These are phyloP conservation scores for Russula sp. DNA, from an alignment of 768 basidiomycete genomes.

Conservation along the genomic window DNA sequence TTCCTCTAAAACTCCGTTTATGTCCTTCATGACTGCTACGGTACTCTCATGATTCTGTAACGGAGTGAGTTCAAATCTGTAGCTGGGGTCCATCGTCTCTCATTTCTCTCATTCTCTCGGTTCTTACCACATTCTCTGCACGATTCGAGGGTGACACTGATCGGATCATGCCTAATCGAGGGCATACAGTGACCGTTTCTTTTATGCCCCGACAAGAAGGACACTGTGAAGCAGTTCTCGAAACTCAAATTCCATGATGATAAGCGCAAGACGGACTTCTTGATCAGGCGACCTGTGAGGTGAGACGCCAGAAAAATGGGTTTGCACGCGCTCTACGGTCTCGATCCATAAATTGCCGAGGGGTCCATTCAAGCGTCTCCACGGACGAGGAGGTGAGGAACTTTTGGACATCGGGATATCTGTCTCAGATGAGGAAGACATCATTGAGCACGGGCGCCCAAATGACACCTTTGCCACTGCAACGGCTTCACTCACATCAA, in stretches of 20 bases:
- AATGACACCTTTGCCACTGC: constrained; percentile 21
- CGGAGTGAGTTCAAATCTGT: constrained; percentile 6
- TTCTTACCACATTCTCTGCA: constrained; percentile 9
- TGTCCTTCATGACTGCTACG: constrained; percentile 6
- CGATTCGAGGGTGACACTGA: constrained; percentile 4
- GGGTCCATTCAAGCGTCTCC: neutral
- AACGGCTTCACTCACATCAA: constrained; percentile 26
- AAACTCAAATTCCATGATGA: too few relatives aligned
- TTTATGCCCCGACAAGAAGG: too few relatives aligned
- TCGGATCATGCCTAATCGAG: constrained; percentile 1
- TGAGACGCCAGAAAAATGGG: neutral
- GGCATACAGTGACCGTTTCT: too few relatives aligned
- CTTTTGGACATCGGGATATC: constrained; percentile 44
- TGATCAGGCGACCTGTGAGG: constrained; percentile 4
- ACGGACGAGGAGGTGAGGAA: constrained; percentile 14
- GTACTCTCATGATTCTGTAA: constrained; percentile 8
- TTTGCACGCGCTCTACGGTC: neutral
- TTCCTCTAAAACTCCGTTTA: neutral
- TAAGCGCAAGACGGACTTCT: constrained; percentile 8
- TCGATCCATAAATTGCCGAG: neutral
- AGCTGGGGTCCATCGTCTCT: neutral
- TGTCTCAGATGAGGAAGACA: constrained; percentile 37
- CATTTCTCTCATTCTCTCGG: constrained; percentile 6
- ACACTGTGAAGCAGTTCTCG: too few relatives aligned
- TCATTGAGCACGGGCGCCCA: constrained; percentile 44